Conservation (phyloP, 345 rosid species). For the Acer saccharum region DNA sequence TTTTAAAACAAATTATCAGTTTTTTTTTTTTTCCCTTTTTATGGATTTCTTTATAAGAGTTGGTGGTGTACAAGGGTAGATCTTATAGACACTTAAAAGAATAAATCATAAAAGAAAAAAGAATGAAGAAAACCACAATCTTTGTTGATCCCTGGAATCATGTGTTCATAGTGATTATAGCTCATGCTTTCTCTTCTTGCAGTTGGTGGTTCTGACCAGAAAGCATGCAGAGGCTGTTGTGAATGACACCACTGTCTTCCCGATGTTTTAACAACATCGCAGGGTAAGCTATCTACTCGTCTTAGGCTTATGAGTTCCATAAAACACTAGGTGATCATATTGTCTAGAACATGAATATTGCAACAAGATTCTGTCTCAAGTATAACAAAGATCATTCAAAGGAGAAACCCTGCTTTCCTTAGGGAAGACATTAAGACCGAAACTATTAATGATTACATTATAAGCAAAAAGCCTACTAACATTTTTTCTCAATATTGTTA, state of each 20-base stretch:
- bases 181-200: constrained; percentile 32
- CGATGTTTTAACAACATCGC: constrained; percentile 90
- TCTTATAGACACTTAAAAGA: not conserved
- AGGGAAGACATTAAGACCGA: not conserved
- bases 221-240: constrained; percentile 87
- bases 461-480: not conserved
- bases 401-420: not conserved
- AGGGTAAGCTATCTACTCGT: constrained; percentile 61
- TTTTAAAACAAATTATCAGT: not conserved
- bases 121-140: not conserved
- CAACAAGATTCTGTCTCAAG: not conserved
- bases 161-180: too few species aligned
- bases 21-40: not conserved
- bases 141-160: not conserved
- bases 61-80: not conserved
- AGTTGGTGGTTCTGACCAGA: constrained; percentile 92
- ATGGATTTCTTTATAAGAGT: not conserved
- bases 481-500: not conserved
- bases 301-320: constrained; percentile 13
- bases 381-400: not conserved
- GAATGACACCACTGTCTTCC: constrained; percentile 75
- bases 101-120: too few species aligned
- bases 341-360: not conserved
- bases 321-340: not conserved
- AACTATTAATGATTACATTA: not conserved